phyloP scores from a whole-genome alignment of 179 eudicot species.

The Amaranthus tricolor region DNA sequence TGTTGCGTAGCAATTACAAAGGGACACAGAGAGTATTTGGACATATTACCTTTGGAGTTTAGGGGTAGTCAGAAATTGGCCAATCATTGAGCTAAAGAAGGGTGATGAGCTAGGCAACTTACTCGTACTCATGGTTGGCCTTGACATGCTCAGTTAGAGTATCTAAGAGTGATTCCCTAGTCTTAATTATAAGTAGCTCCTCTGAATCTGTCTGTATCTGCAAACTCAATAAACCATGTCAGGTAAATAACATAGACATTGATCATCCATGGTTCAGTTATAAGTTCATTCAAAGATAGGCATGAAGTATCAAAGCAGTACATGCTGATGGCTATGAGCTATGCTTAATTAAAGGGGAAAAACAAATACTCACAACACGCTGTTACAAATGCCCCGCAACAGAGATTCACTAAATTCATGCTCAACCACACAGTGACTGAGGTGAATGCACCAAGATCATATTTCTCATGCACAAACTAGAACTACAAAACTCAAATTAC shows the following conservation, averaged over 20 bases:
- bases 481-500: not conserved
- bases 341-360: too few relatives aligned
- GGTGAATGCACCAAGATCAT: not conserved
- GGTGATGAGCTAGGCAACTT: slow-evolving; percentile 27
- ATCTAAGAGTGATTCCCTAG: slow-evolving; percentile 84
- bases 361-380: not conserved
- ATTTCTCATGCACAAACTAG: not conserved
- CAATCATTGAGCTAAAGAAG: not conserved
- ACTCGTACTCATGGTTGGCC: slow-evolving; percentile 97
- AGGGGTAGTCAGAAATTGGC: not conserved
- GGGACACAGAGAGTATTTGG: too few relatives aligned
- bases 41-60: not conserved
- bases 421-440: not conserved
- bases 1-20: too few relatives aligned
- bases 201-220: slow-evolving; percentile 93
- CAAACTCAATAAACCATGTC: slow-evolving; percentile 21
- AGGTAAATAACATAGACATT: not conserved
- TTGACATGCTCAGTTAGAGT: slow-evolving; percentile 90
- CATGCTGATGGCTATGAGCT: not conserved
- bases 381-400: not conserved
- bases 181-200: slow-evolving; percentile 91
- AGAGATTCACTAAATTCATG: not conserved
- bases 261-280: not conserved
- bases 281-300: not conserved
- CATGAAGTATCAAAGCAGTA: not conserved